A percentile compares a stretch with the other conserved stretches of the same genome.
Conservation (phyloP, 2,329 filamentous ascomycete genomes). For the Arthrinium phaeospermum region DNA sequence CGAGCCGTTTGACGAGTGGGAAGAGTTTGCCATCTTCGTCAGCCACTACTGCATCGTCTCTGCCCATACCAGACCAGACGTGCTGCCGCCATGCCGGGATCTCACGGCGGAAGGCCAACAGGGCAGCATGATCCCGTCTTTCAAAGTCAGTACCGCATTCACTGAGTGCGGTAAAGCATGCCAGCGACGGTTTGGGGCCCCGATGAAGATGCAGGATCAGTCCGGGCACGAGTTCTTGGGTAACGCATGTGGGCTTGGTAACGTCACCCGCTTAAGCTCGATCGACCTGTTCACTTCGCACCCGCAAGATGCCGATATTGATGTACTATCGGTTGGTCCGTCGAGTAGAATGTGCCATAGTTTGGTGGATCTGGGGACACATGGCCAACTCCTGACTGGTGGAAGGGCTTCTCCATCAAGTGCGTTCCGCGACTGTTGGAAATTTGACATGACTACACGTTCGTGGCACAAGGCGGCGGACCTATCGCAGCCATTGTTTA, state of each 20-base stretch:
- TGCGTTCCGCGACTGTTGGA: conserved; percentile 76
- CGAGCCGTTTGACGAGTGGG: conserved; percentile 95
- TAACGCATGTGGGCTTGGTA: conserved; percentile 51
- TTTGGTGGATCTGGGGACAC: conserved; percentile 66
- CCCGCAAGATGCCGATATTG: conserved; percentile 36
- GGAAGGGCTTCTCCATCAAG: conserved; percentile 78
- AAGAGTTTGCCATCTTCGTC: conserved; percentile 86
- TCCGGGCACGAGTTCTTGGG: conserved; percentile 51
- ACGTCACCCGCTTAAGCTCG: conserved; percentile 52
- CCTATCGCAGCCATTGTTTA: conserved; percentile 74
- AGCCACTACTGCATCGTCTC: conserved; percentile 83
- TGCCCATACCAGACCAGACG: conserved; percentile 54
- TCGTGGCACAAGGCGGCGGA: conserved; percentile 69
- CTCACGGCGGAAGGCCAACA: not conserved
- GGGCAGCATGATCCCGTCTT: conserved; percentile 20
- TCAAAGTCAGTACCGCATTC: conserved; percentile 35
- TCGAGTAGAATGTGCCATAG: conserved; percentile 74
- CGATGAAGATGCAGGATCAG: conserved; percentile 47
- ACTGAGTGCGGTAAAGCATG: conserved; percentile 46
- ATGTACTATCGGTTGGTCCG: conserved; percentile 41
- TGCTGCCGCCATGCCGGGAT: conserved; percentile 18
- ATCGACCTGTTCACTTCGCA: conserved; percentile 54
- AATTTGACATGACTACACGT: conserved; percentile 59
- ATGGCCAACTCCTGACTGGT: conserved; percentile 70
- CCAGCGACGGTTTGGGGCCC: conserved; percentile 66